Evolutionary conservation across 306 rosid species (phyloP), one percentile per base, ranked within the genome.

Genomic region (Dalbergia oliveri): DNA sequence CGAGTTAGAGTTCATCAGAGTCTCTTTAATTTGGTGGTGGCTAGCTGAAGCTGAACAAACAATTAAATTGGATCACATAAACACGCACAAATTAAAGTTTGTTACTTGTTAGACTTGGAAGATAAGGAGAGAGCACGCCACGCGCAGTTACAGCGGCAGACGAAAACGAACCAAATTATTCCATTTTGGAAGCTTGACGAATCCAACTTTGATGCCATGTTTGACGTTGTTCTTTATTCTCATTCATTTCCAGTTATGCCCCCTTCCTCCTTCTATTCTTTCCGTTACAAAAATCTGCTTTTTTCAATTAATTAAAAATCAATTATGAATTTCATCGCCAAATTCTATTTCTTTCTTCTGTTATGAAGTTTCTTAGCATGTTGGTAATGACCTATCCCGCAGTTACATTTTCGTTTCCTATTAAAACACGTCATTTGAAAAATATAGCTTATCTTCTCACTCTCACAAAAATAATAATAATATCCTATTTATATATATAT

Each of bases 371-470:
- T 71, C 63, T 53, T 9, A 3, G n/a, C 63, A 9, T 16, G 41
- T 33, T 23, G 23, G 23, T 19, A 59, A 70, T 26, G 23, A 8
- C 19, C 26, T 9, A 10, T 8, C 45, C 45, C 66, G 37, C 72
- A 7, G 54, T 82, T 62, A 26, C 79, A n/a, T 33, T 14, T 71
- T 34, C 5, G 47, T 39, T 39, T 63, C 59, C 50, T 21, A 65
- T 53, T 26, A 8, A 63, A 80, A 80, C 60, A 80, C 83, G 83
- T 58, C 14, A 56, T 58, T 73, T 73, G 10, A 15, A 70, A 34
- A 54, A 39, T 43, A 5, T 1, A 7, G 4, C 31, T n/a, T 4
- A 61, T 47, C 61, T 16, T 33, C 23, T 31, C 13, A 10, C 51
- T 11, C 14, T 45, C 11, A 11, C 14, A 3, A 45, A 45, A 45